Conservation (phyloP, 495 filamentous ascomycete species). For the Cryomyces minteri region DNA sequence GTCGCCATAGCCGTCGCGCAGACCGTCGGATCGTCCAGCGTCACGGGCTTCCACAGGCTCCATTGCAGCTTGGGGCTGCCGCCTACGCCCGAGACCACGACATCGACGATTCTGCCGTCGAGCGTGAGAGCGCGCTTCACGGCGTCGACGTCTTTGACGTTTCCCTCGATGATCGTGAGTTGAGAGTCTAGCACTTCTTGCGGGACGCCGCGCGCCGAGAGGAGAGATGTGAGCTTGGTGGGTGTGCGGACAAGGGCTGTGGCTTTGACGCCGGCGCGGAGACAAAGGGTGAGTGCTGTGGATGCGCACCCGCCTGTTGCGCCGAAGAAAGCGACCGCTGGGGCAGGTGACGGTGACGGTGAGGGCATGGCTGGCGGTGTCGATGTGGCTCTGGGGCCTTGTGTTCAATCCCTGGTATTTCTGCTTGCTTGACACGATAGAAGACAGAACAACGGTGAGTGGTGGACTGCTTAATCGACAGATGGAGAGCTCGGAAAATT, state of each 20-base stretch:
- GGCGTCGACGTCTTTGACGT: constrained; percentile 10
- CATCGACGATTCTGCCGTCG: constrained; percentile 10
- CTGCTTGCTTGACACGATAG: no score
- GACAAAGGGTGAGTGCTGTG: constrained; percentile 19
- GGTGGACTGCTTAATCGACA: no score
- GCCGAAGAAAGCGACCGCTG: constrained; percentile 35
- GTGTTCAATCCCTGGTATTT: no score
- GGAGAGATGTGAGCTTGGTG: constrained; percentile 32
- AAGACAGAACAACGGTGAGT: background rate
- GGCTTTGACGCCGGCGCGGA: constrained; percentile 10
- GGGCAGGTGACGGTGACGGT: background rate
- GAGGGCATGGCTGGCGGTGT: no score
- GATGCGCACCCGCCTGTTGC: constrained; percentile 33
- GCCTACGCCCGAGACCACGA: constrained; percentile 19
- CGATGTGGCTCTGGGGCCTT: no score
- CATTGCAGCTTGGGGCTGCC: constrained; percentile 9
- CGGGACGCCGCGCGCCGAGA: constrained; percentile 15
- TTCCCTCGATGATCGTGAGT: constrained; percentile 18
- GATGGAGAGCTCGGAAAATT: no score
- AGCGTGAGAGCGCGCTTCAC: constrained; percentile 10
- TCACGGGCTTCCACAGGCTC: constrained; percentile 14
- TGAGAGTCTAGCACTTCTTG: constrained; percentile 5
- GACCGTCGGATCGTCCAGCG: constrained; percentile 34
- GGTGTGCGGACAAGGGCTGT: constrained; percentile 35
- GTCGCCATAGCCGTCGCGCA: constrained; percentile 31